Evolutionary conservation across 2,329 filamentous ascomycete species (phyloP).

Genomic region (Ophiostoma australiae): DNA sequence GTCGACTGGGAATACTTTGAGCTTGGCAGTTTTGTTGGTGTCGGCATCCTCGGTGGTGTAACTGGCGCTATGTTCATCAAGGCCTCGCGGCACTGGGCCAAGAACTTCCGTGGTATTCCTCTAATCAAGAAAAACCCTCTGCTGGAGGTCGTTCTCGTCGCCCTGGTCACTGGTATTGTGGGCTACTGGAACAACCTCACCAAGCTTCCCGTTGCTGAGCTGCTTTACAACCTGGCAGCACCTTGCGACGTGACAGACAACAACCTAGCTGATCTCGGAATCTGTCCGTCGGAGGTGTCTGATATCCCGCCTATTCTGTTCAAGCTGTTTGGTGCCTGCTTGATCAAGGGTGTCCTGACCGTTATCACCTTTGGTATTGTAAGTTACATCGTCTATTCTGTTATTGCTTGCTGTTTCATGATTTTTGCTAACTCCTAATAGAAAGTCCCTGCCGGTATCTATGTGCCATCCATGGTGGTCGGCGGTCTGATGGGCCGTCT

Average conservation of each 20-base stretch:
- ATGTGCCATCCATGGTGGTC: constrained; percentile 97
- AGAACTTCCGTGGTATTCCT: constrained; percentile 74
- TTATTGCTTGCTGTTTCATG: background rate
- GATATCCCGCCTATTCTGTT: constrained; percentile 74
- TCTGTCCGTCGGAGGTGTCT: constrained; percentile 68
- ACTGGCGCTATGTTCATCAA: constrained; percentile 94
- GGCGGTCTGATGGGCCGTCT: constrained; percentile 87
- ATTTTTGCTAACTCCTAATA: constrained; percentile 31
- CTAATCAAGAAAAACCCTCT: constrained; percentile 79
- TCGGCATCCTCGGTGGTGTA: constrained; percentile 79
- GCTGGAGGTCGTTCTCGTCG: constrained; percentile 82
- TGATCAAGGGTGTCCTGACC: constrained; percentile 86
- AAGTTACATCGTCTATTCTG: constrained; percentile 32
- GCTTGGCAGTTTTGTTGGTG: constrained; percentile 74
- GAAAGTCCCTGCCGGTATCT: constrained; percentile 95
- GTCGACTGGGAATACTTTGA: constrained; percentile 95
- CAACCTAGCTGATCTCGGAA: constrained; percentile 59
- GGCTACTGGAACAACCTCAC: constrained; percentile 94
- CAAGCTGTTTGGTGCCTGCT: constrained; percentile 69
- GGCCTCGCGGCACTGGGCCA: constrained; percentile 83
- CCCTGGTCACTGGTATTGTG: constrained; percentile 73
- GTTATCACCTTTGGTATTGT: constrained; percentile 87
- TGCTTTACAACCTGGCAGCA: constrained; percentile 83
- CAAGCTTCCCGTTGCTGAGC: constrained; percentile 80
- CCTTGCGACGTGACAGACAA: constrained; percentile 71